Conservation (phyloP, 208 protist genomes). For the Trypanosoma congolense region DNA sequence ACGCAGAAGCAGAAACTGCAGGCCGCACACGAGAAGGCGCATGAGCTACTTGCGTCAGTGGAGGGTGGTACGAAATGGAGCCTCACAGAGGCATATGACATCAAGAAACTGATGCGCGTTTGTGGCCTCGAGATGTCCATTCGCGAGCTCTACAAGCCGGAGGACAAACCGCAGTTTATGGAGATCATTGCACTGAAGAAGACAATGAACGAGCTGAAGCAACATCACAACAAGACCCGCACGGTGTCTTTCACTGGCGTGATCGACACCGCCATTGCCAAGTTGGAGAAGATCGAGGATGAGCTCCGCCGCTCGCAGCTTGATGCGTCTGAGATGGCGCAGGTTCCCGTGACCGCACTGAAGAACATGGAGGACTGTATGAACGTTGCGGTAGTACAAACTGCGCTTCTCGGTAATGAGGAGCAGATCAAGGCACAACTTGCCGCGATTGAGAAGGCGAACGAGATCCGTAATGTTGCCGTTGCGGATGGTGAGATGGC, state of each 20-base stretch:
- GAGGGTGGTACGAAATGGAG: slow-evolving; percentile 67
- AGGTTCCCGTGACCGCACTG: slow-evolving; percentile 3
- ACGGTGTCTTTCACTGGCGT: slow-evolving; percentile 8
- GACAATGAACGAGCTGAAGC: slow-evolving; percentile 10
- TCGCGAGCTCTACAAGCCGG: slow-evolving; percentile 7
- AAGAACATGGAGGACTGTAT: slow-evolving; percentile 5
- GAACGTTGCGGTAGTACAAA: slow-evolving; percentile 5
- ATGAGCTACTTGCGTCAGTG: slow-evolving; percentile 44
- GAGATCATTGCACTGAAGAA: slow-evolving; percentile 8
- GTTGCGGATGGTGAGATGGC: slow-evolving; percentile 7
- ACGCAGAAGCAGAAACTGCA: slow-evolving; percentile 9
- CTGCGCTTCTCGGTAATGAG: slow-evolving; percentile 3
- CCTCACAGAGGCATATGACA: slow-evolving; percentile 23
- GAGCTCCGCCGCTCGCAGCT: slow-evolving; percentile 4
- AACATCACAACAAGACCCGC: slow-evolving; percentile 7
- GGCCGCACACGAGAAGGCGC: slow-evolving; percentile 50
- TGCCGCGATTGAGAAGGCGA: slow-evolving; percentile 2
- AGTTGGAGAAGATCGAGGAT: slow-evolving; percentile 10
- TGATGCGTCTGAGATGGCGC: slow-evolving; percentile 3
- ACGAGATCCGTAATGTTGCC: slow-evolving; percentile 6
- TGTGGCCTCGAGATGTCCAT: slow-evolving; percentile 6
- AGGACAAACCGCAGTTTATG: slow-evolving; percentile 10
- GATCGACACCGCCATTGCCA: slow-evolving; percentile 6
- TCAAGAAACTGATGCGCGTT: slow-evolving; percentile 8
- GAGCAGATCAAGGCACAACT: slow-evolving; percentile 6